phyloP scores from a whole-genome alignment of 768 basidiomycete species.

The Pisolithus sp. region DNA sequence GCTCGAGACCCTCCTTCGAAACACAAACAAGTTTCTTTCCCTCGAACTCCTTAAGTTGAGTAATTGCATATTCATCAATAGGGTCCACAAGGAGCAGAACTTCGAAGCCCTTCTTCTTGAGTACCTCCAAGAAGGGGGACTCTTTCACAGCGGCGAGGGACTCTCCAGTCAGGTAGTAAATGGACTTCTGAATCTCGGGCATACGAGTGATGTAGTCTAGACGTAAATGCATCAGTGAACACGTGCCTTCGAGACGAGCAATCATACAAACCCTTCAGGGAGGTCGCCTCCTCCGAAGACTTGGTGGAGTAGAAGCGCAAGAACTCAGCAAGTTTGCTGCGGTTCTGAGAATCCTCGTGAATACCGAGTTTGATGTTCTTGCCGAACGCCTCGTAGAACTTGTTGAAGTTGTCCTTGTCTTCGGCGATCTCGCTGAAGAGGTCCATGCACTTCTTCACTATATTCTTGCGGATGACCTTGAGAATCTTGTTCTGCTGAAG shows the following conservation, averaged over 20 bases:
- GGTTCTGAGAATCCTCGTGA: slow-evolving; percentile 98
- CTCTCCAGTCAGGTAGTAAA: slow-evolving; percentile 99
- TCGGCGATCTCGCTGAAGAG: slow-evolving; percentile 94
- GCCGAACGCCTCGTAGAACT: slow-evolving; percentile 98
- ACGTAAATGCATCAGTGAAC: not conserved
- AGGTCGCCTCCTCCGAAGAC: slow-evolving; percentile 81
- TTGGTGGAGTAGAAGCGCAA: slow-evolving; percentile 98
- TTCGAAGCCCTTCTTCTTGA: slow-evolving; percentile 99
- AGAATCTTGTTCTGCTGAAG: slow-evolving; percentile 99
- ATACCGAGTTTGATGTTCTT: slow-evolving; percentile 99
- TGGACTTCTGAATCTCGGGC: slow-evolving; percentile 97
- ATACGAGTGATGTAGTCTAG: slow-evolving; percentile 98
- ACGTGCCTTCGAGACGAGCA: not conserved
- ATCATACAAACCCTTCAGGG: slow-evolving; percentile 72
- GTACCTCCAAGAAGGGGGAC: slow-evolving; percentile 97
- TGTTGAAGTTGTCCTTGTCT: slow-evolving; percentile 97
- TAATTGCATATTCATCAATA: slow-evolving; percentile 98
- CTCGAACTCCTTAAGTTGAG: slow-evolving; percentile 98
- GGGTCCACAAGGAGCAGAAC: slow-evolving; percentile 96
- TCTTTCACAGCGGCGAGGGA: slow-evolving; percentile 85
- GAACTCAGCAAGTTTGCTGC: slow-evolving; percentile 98
- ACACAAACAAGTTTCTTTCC: slow-evolving; percentile 96
- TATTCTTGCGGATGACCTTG: slow-evolving; percentile 98
- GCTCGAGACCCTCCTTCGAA: slow-evolving; percentile 98
- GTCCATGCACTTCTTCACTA: slow-evolving; percentile 97